phyloP scores from a whole-genome alignment of 805 yeast genomes.

The Saccharomycopsis malanga region DNA sequence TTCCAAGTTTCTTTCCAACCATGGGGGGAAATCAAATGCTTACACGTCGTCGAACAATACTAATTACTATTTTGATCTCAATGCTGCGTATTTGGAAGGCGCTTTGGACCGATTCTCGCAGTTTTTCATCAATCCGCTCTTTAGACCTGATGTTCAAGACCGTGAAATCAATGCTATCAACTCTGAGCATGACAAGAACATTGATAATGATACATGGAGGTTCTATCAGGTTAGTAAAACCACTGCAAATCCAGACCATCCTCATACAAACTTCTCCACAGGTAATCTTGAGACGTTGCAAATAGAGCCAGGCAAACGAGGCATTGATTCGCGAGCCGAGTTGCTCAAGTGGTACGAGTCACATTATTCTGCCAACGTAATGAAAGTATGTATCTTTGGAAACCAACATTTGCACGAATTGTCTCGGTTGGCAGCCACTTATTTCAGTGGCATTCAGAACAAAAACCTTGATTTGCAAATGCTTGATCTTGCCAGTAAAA shows the following conservation, averaged over 20 bases:
- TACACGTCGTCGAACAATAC: constrained; percentile 86
- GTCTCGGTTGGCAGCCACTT: constrained; percentile 60
- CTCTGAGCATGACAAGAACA: constrained; percentile 89
- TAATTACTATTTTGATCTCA: constrained; percentile 83
- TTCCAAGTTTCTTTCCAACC: constrained; percentile 66
- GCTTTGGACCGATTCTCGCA: constrained; percentile 92
- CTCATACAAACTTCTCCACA: constrained; percentile 81
- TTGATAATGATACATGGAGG: constrained; percentile 88
- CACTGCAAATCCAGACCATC: constrained; percentile 67
- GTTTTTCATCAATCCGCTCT: constrained; percentile 82
- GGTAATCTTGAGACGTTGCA: constrained; percentile 78
- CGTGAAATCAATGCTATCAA: constrained; percentile 93
- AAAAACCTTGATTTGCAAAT: constrained; percentile 7
- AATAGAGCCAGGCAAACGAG: constrained; percentile 49
- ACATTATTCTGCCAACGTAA: constrained; percentile 77
- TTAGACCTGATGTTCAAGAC: constrained; percentile 57
- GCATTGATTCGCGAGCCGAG: constrained; percentile 73
- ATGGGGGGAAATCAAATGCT: constrained; percentile 88
- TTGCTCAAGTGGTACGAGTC: constrained; percentile 64
- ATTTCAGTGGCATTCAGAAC: constrained; percentile 14
- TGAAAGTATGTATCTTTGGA: constrained; percentile 82
- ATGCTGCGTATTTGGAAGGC: constrained; percentile 68
- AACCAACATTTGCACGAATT: constrained; percentile 69
- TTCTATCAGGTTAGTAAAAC: constrained; percentile 76
- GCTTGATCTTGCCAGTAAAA: constrained; percentile 1